Conservation (phyloP, 768 basidiomycete species). For the Xerocomus spinulosus region DNA sequence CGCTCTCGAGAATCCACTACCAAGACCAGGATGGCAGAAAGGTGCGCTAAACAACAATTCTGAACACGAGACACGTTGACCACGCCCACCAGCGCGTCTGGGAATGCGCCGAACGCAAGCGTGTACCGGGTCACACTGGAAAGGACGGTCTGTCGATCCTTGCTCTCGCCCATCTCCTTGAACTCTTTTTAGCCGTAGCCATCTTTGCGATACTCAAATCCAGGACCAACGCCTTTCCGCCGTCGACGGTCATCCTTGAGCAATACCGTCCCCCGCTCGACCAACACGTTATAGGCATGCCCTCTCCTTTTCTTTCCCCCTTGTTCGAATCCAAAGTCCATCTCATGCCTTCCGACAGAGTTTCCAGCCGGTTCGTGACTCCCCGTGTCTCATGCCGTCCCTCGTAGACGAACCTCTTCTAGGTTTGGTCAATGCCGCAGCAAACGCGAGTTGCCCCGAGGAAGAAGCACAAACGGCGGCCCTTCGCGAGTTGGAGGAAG, state of each 20-base stretch:
- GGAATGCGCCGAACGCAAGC: constrained; percentile 86
- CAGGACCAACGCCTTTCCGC: constrained; percentile 62
- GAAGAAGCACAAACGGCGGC: constrained; percentile 81
- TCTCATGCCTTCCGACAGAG: constrained; percentile 32
- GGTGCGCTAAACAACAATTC: constrained; percentile 33
- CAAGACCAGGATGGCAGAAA: constrained; percentile 71
- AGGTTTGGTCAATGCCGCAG: constrained; percentile 79
- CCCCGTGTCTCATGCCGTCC: too few species aligned
- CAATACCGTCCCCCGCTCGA: constrained; percentile 89
- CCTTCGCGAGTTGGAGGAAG: constrained; percentile 86
- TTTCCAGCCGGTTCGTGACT: constrained; percentile 51
- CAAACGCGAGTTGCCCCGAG: background rate
- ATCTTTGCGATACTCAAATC: constrained; percentile 79
- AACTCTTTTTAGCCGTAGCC: constrained; percentile 61
- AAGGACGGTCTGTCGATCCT: constrained; percentile 60
- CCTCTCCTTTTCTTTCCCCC: background rate
- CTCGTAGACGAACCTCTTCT: background rate
- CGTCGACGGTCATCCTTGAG: constrained; percentile 81
- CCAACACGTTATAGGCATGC: constrained; percentile 65
- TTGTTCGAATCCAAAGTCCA: background rate
- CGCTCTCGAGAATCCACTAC: constrained; percentile 77
- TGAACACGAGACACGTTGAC: background rate
- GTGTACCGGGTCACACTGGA: constrained; percentile 70
- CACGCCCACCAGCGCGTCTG: constrained; percentile 61
- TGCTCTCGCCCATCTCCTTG: background rate